A percentile compares a stretch with the other conserved stretches of the same genome.
These are phyloP conservation scores for Microdochium nivale DNA, from an alignment of 2,329 filamentous ascomycete species.

Conservation along the genomic window DNA sequence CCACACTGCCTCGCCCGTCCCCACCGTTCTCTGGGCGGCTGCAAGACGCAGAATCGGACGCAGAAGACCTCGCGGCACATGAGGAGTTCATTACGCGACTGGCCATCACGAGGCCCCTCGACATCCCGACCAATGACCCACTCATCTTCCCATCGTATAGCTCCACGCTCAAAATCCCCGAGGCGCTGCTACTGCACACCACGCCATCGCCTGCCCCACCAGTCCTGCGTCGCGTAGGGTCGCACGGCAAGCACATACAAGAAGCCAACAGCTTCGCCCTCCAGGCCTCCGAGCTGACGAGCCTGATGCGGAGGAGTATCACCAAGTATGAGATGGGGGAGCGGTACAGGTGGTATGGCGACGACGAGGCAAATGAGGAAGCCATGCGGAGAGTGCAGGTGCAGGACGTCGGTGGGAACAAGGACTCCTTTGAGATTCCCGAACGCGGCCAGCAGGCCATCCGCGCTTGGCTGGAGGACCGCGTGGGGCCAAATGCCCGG, in stretches of 20 bases:
- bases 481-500: not conserved
- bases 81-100: not conserved
- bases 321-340: slow-evolving; percentile 35
- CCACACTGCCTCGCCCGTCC: slow-evolving; percentile 13
- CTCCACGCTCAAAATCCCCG: slow-evolving; percentile 40
- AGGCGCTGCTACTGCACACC: slow-evolving; percentile 39
- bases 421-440: slow-evolving; percentile 5
- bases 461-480: slow-evolving; percentile 14
- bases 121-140: not conserved
- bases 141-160: slow-evolving; percentile 33
- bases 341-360: slow-evolving; percentile 30
- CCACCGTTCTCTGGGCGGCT: not conserved
- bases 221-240: slow-evolving; percentile 6
- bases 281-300: slow-evolving; percentile 38
- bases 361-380: slow-evolving; percentile 24
- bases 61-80: not conserved
- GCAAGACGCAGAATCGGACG: not conserved
- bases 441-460: slow-evolving; percentile 7
- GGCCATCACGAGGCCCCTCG: slow-evolving; percentile 2
- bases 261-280: slow-evolving; percentile 32
- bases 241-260: slow-evolving; percentile 9
- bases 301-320: slow-evolving; percentile 39
- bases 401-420: slow-evolving; percentile 24
- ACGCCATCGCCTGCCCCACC: slow-evolving; percentile 11
- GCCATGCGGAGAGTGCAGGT: slow-evolving; percentile 27